A percentile compares a stretch with the other conserved stretches of the same genome.
These are phyloP conservation scores for Candida dajiaensis DNA, from an alignment of 805 yeast species.

Conservation along the genomic window DNA sequence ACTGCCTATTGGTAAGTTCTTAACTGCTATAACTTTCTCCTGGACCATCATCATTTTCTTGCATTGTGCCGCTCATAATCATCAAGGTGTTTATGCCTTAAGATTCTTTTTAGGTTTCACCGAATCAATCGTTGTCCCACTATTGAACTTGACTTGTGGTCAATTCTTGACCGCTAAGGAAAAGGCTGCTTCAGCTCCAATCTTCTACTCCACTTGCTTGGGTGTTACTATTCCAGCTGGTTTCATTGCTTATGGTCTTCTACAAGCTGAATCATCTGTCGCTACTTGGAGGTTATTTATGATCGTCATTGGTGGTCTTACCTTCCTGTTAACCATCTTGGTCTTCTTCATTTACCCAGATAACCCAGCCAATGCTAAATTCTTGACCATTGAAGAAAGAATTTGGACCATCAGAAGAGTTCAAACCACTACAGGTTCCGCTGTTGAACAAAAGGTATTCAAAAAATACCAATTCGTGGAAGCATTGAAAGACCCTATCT, in stretches of 20 bases:
- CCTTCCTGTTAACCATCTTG: slow-evolving; percentile 33
- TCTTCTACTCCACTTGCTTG: slow-evolving; percentile 48
- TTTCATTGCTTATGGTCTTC: slow-evolving; percentile 38
- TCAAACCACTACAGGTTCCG: slow-evolving; percentile 30
- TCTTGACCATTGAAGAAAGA: slow-evolving; percentile 41
- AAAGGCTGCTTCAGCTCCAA: slow-evolving; percentile 47
- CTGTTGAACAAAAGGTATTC: slow-evolving; percentile 39
- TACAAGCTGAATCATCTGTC: slow-evolving; percentile 30
- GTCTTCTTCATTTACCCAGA: slow-evolving; percentile 44
- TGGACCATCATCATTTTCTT: slow-evolving; percentile 46
- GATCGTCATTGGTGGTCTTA: slow-evolving; percentile 51
- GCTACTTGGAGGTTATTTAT: slow-evolving; percentile 49
- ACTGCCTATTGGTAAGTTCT: slow-evolving; percentile 34
- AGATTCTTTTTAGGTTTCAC: slow-evolving; percentile 49
- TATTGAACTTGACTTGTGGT: slow-evolving; percentile 41
- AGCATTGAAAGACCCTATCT: slow-evolving; percentile 37
- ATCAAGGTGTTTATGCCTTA: slow-evolving; percentile 39
- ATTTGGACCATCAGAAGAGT: slow-evolving; percentile 42
- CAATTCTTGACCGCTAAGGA: slow-evolving; percentile 44
- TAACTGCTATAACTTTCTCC: slow-evolving; percentile 30
- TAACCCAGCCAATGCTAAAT: slow-evolving; percentile 48
- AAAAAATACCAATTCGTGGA: slow-evolving; percentile 38
- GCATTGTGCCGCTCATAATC: slow-evolving; percentile 39
- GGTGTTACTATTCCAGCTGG: slow-evolving; percentile 49
- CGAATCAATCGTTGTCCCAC: slow-evolving; percentile 40